Evolutionary conservation across 768 basidiomycete genomes (phyloP), one percentile per base, ranked within the genome.

Genomic region (Pulveroboletus ravenelii): DNA sequence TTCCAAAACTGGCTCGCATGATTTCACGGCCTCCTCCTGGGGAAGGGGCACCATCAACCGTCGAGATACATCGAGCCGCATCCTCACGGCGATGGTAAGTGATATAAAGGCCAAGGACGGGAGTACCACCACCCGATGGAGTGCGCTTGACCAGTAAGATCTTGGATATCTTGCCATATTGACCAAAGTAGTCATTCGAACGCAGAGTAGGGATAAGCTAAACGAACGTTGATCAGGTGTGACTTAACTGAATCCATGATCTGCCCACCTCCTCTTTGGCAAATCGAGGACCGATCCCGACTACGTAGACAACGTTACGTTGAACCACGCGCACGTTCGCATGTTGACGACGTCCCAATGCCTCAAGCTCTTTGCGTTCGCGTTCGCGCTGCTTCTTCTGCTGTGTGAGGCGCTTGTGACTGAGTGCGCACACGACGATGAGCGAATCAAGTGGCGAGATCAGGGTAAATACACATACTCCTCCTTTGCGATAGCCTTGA

Each of bases 111-210:
- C 95, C 95, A 34, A 95, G 81, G 41, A 86, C 84, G 42, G 85
- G 86, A 14, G 77, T 79, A 49, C 80, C 80, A 42, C 81, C 82
- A 39, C 83, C 86, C 9, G 89, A 81, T 5, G 84, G 76, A 6
- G 85, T 87, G 35, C 95, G 85, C 69, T 97, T 97, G 44, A 91
- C 86, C 29, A 99, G 79, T 47, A 97, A 76, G 42, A 99, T 91
- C 74, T 95, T 95, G 38, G 87, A 83, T 59, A 99, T 97, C 74
- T 94, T 97, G 59, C 96, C 96, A 69, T 97, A 99, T 65, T 96
- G 93, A 10, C 96, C 96, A 65, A 98, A 98, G 66, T 96, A 97
- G 59, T 99, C 96, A 58, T 85, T 86, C 6, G 92, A 93, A 41
- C 95, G 89, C 36, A 99, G 73, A 12, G 93, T 90, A 1, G 93